Conservation (phyloP, 2,329 filamentous ascomycete species). For the Mycosphaerelloides madeirae region DNA sequence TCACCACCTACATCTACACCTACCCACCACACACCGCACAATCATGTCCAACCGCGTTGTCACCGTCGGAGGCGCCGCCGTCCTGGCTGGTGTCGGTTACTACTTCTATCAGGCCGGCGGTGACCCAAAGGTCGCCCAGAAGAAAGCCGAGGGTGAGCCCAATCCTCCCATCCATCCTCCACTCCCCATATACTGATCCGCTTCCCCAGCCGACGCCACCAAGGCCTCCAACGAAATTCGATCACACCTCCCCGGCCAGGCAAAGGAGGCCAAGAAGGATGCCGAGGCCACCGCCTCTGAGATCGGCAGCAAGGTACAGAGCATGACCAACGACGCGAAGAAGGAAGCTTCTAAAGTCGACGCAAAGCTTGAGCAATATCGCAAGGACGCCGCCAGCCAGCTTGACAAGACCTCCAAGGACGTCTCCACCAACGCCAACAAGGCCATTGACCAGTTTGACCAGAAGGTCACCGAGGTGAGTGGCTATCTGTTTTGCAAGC, state of each 20-base stretch:
- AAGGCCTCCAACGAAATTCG: slow-evolving; percentile 63
- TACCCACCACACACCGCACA: slow-evolving; percentile 5
- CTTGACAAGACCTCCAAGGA: slow-evolving; percentile 59
- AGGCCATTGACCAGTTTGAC: slow-evolving; percentile 71
- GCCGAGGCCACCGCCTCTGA: slow-evolving; percentile 37
- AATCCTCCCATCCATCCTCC: neutral
- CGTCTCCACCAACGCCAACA: slow-evolving; percentile 36
- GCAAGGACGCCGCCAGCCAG: slow-evolving; percentile 47
- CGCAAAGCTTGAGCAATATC: slow-evolving; percentile 22
- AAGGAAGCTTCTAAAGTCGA: slow-evolving; percentile 34
- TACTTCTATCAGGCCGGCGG: slow-evolving; percentile 89
- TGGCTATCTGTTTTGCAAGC: slow-evolving; percentile 15
- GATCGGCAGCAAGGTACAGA: slow-evolving; percentile 56
- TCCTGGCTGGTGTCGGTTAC: slow-evolving; percentile 68
- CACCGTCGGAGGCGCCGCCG: slow-evolving; percentile 49
- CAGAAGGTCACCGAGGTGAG: slow-evolving; percentile 58
- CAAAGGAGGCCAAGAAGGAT: slow-evolving; percentile 60
- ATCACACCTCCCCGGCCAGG: slow-evolving; percentile 58
- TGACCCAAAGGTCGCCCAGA: slow-evolving; percentile 73
- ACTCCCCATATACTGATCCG: neutral
- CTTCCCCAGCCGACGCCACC: slow-evolving; percentile 65
- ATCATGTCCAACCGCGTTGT: slow-evolving; percentile 23
- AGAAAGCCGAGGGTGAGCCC: slow-evolving; percentile 71
- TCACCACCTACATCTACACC: slow-evolving; percentile 24
- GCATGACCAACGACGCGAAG: slow-evolving; percentile 61